Conservation (phyloP, 1,139 yeast species). For the Candida dubliniensis region DNA sequence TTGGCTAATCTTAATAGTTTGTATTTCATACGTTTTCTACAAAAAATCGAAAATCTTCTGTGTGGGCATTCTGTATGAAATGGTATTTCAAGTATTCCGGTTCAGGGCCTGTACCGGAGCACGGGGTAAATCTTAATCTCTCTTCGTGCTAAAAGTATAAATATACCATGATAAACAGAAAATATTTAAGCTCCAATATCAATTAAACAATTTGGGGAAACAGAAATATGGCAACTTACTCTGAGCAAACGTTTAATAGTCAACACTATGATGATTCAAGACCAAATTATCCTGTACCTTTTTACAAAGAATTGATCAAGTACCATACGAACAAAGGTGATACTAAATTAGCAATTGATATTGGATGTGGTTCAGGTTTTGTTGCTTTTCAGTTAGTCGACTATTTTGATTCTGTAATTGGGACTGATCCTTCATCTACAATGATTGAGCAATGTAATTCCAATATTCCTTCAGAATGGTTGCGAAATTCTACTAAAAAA, state of each 20-base stretch:
- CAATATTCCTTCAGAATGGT: background rate
- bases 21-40: too few relatives aligned
- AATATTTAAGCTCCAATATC: background rate
- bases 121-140: background rate
- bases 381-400: conserved; percentile 58
- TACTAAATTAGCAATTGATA: conserved; percentile 51
- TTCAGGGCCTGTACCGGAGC: conserved; percentile 1
- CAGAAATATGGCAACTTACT: conserved; percentile 37
- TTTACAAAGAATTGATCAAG: conserved; percentile 30
- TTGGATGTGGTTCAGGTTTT: conserved; percentile 87
- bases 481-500: conserved; percentile 11
- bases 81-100: too few relatives aligned
- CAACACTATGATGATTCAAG: conserved; percentile 39
- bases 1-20: too few relatives aligned
- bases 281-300: conserved; percentile 37
- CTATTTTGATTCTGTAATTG: conserved; percentile 51
- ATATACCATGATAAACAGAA: background rate
- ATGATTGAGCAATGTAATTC: conserved; percentile 58
- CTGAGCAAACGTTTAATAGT: conserved; percentile 34
- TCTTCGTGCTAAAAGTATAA: background rate
- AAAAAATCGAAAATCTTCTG: too few relatives aligned
- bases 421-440: conserved; percentile 63
- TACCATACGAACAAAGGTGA: conserved; percentile 26
- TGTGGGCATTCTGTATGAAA: too few relatives aligned
- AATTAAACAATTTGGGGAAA: background rate